A percentile compares a stretch with the other conserved stretches of the same genome.
Conservation (phyloP, 2,329 filamentous ascomycete genomes). For the Penicillium decumbens region DNA sequence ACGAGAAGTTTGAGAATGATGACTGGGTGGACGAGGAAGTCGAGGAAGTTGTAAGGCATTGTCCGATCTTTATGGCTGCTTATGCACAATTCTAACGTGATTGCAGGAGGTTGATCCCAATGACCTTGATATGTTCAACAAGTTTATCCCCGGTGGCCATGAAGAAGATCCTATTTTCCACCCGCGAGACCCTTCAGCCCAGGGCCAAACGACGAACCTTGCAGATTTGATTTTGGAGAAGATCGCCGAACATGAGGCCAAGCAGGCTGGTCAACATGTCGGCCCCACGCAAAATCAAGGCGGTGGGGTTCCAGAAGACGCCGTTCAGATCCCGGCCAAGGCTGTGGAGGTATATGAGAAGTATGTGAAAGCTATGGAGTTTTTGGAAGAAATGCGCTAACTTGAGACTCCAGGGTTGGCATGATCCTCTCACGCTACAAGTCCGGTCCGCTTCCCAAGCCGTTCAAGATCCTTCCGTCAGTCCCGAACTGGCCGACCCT, state of each 20-base stretch:
- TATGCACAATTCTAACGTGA: constrained; percentile 11
- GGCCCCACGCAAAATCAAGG: constrained; percentile 44
- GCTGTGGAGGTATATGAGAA: constrained; percentile 93
- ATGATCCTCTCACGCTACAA: constrained; percentile 88
- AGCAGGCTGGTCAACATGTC: constrained; percentile 45
- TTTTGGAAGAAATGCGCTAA: constrained; percentile 12
- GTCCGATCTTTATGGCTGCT: neutral
- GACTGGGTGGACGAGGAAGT: constrained; percentile 73
- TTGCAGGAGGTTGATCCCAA: constrained; percentile 73
- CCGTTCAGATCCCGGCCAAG: constrained; percentile 81
- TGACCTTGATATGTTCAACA: constrained; percentile 85
- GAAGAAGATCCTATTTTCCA: constrained; percentile 70
- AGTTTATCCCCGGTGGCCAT: constrained; percentile 68
- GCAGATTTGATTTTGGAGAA: constrained; percentile 91
- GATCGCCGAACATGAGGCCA: constrained; percentile 84
- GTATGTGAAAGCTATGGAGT: constrained; percentile 41
- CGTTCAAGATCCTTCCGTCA: constrained; percentile 92
- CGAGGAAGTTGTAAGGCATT: constrained; percentile 39
- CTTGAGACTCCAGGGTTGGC: constrained; percentile 58
- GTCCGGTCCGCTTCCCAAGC: constrained; percentile 92
- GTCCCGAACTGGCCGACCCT: constrained; percentile 90
- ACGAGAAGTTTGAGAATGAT: constrained; percentile 52
- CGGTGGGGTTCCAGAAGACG: constrained; percentile 65
- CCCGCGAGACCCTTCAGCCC: constrained; percentile 46
- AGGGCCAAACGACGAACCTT: constrained; percentile 66